A percentile compares a stretch with the other conserved stretches of the same genome.
These are phyloP conservation scores for Lupinus albus DNA, from an alignment of 306 rosid genomes.

Conservation along the genomic window DNA sequence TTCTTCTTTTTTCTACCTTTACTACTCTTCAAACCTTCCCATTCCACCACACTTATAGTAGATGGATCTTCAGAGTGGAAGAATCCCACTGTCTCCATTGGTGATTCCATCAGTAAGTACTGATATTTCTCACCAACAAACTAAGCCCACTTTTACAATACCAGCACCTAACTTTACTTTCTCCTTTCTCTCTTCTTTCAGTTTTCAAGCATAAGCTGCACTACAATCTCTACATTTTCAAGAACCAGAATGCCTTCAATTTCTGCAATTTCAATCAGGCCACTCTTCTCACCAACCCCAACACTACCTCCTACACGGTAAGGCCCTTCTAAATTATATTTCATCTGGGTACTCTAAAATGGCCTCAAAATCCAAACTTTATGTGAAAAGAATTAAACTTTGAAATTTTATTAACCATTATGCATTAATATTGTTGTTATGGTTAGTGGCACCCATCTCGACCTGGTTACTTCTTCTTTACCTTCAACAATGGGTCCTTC, in stretches of 20 bases:
- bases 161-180: slow-evolving; percentile 29
- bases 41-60: slow-evolving; percentile 60
- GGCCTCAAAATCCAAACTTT: slow-evolving; percentile 4
- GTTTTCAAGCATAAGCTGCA: slow-evolving; percentile 79
- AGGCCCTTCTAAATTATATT: slow-evolving; percentile 14
- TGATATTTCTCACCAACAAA: not conserved
- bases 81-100: slow-evolving; percentile 68
- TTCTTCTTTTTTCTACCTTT: slow-evolving; percentile 44
- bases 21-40: slow-evolving; percentile 52
- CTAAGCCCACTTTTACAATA: not conserved
- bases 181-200: slow-evolving; percentile 40
- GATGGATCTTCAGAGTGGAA: slow-evolving; percentile 90
- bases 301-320: slow-evolving; percentile 67
- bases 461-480: slow-evolving; percentile 77
- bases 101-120: slow-evolving; percentile 81
- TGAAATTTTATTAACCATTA: slow-evolving; percentile 27
- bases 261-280: slow-evolving; percentile 80
- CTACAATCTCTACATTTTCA: slow-evolving; percentile 87
- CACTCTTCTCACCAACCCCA: slow-evolving; percentile 68
- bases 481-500: slow-evolving; percentile 69
- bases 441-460: slow-evolving; percentile 94
- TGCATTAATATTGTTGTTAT: not conserved
- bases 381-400: not conserved
- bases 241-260: slow-evolving; percentile 70
- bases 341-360: slow-evolving; percentile 24